Evolutionary conservation across 176 grass and related monocot species (phyloP), one percentile per base, ranked within the genome.

Genomic region (Paspalum vaginatum): DNA sequence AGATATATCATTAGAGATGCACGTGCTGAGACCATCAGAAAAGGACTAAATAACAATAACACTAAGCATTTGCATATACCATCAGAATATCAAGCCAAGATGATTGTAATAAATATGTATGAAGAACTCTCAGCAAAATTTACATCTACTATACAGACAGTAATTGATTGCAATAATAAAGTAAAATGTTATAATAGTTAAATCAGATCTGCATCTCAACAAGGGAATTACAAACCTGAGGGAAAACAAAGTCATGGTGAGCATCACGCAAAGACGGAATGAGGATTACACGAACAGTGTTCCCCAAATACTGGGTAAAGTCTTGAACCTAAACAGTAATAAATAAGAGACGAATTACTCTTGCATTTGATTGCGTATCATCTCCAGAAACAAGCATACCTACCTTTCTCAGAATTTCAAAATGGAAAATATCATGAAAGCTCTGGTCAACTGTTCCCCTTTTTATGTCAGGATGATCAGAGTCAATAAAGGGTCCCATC

Each of bases 401-500:
- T 16, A 95, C 95, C 95, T 85, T 94, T 65, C 83, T 90, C 75
- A 98, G 61, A 83, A 95, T 88, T 81, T 98, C 92, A 86, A 87
- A 55, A 78, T 78, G 79, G 80, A 98, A 98, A 87, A 98, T 98
- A 32, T 95, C 84, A 48, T 77, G 75, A 57, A 98, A 98, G 46
- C 81, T 81, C 61, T 76, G 68, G 55, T 93, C 88, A 80, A 75
- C 65, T 64, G 88, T 89, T 81, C 95, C 95, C 56, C 84, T 95
- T 89, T 93, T 98, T 21, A 98, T 93, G 37, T 89, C 92, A 53
- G 92, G 95, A 82, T 98, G 95, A 68, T 98, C 95, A 74, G 92
- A 94, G 67, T 98, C 95, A 60, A 98, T 87, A 91, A 98, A 98
- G n/a, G 95, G 95, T 47, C 95, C 95, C 92, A 98, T 93, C 95